Evolutionary conservation across 768 basidiomycete species (phyloP), one percentile per base, ranked within the genome.

Genomic region (Phanerodontia chrysosporium): DNA sequence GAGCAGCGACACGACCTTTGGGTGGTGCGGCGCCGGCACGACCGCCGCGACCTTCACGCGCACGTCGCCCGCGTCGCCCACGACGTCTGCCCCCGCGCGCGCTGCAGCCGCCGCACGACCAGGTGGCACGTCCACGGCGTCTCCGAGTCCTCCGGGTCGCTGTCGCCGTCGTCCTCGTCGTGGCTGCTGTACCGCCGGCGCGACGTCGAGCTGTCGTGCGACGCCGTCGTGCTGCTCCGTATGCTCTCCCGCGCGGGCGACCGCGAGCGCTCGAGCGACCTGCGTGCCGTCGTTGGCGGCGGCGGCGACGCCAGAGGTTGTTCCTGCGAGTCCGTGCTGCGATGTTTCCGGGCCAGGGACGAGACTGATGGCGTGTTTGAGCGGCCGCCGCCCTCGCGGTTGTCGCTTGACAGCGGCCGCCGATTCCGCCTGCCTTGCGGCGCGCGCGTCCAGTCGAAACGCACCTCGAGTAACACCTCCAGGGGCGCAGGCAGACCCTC

Each of bases 131-230:
- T 85, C 95, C 95, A 98, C 0, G 96, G 94, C 24, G 93, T 95
- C 72, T 98, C 95, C 45, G 91, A 92, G 67, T 98, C 96, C 69
- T 98, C 95, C 0, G 95, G 91, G 63, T 98, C 96, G 60, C 90
- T 93, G 46, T 95, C 93, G 16, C 89, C 86, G 0, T 80, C 92
- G 14, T 71, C 65, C 10, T 65, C 59, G 49, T 48, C 30, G 22
- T 39, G 35, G 52, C 39, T n/a, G n/a, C n/a, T 42, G n/a, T 21
- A 51, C 2, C 58, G 51, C 21, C 55, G 55, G 14, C 61, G 56
- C 8, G 45, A 45, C 44, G 51, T 56, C 45, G 61, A 62, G 10
- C 62, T 62, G 32, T 65, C 63, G 35, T 66, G 64, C 35, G 58
- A 58, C 25, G 60, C 61, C 27, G 56, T 65, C 45, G 62, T 56